A percentile compares a stretch with the other conserved stretches of the same genome.
Conservation (phyloP, 225 moss, liverwort and hornwort species). For the Bryoerythrophyllum caledonicum region DNA sequence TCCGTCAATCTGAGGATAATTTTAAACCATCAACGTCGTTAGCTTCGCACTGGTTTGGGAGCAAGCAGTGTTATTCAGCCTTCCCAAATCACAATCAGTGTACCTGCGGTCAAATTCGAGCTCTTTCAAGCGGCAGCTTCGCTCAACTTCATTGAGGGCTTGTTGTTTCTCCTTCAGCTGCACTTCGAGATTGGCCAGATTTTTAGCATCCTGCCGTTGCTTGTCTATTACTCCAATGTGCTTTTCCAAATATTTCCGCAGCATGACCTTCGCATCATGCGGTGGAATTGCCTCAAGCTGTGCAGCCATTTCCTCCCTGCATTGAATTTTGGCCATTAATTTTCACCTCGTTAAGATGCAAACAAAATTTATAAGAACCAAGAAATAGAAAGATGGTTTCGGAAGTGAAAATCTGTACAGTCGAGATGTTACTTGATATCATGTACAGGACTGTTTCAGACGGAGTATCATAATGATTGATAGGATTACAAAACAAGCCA, state of each 20-base stretch:
- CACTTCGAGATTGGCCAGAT: slow-evolving; percentile 65
- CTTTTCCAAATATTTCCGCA: slow-evolving; percentile 70
- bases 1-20: slow-evolving; percentile 58
- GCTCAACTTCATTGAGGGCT: slow-evolving; percentile 63
- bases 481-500: background rate
- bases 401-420: background rate
- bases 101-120: slow-evolving; percentile 80
- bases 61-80: background rate
- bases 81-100: background rate
- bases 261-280: slow-evolving; percentile 64
- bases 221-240: slow-evolving; percentile 69
- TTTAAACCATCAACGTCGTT: background rate
- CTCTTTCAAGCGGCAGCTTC: slow-evolving; percentile 63
- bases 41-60: background rate
- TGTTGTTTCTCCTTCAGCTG: slow-evolving; percentile 76
- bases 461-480: background rate
- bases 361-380: background rate
- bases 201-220: slow-evolving; percentile 70
- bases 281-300: slow-evolving; percentile 65
- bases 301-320: slow-evolving; percentile 66
- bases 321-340: background rate
- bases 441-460: background rate
- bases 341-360: background rate
- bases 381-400: background rate
- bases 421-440: background rate